Base-by-base conservation (phyloP, 2,329 filamentous ascomycete genomes). In the Aspergillus pseudoglaucus region DNA sequence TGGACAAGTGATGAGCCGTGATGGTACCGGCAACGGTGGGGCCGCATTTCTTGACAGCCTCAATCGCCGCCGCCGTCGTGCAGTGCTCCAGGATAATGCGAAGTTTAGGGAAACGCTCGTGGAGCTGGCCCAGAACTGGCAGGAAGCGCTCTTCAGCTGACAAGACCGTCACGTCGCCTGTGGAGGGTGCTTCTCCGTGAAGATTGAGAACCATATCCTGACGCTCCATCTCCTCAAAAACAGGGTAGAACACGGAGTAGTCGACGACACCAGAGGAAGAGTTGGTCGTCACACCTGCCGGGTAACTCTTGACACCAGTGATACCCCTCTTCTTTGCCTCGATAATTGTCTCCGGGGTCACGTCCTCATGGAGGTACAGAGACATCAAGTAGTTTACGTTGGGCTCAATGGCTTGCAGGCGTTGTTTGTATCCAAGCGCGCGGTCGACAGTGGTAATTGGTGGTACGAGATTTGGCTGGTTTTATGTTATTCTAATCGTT, bases 151-250 rank as follows among this genome's bases (percentile, higher is more conserved):
- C 78, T 67, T 90, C 87, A 17, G 84, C 85, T 58, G 85, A 87
- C 53, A 88, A 71, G 25, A 81, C 76, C 0, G 78, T 81, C 50
- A 79, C 73, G 43, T 66, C 64, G 10, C 61, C 64, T 23, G 53
- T 53, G 30, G 63, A 64, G 6, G 64, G 64, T 23, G 55, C 55
- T 45, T 96, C 91, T 55, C 90, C 91, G 66, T 97, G 90, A n/a
- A 97, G 75, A 71, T 96, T 96, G 38, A 94, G 77, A n/a, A 94
- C 79, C 64, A 95, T 75, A 56, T 84, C 83, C 56, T 90, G 81
- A 50, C 83, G 73, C 64, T 95, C 86, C 90, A 97, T 96, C 55
- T 88, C 87, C n/a, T 78, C 80, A 63, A 97, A 95, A 12, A 91
- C 87, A 5, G 71, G 69, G 49, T 73, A 74, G 56, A 73, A 72